Base-by-base conservation (phyloP, 139 green algal species). In the Picochlorum costavermella region DNA sequence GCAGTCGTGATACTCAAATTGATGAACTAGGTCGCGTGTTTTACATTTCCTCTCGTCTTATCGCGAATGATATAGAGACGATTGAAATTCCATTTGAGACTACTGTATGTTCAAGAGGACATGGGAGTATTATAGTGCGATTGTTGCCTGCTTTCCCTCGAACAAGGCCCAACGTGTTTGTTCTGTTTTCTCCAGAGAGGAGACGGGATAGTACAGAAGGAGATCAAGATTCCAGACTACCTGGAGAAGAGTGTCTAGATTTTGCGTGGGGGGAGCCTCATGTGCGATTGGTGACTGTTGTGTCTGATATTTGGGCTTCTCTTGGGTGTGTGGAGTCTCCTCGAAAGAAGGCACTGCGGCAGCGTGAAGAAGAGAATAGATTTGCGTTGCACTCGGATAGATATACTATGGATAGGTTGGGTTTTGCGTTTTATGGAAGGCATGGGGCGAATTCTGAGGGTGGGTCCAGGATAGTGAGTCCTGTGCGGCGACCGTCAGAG, bases 41-140 rank as follows among this genome's bases (percentile, higher is more conserved):
- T 40, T 26, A 53, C 46, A 23, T 28, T 23, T 53, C 17, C n/a
- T 53, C 46, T 53, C 46, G 46, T 28, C 17, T 53, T 28, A 53
- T 53, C n/a, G 46, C 46, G 46, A 23, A 23, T 20, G 46, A 53
- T 53, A 53, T 53, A 28, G 46, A 53, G 17, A 28, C 46, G 16
- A 23, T 53, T 53, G 46, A 53, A 53, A 23, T 53, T 20, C 46
- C 46, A 28, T 53, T 53, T 53, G 46, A 53, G 20, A 12, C 46
- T 2, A 28, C 10, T 25, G 20, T 12, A 25, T 20, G 12, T 10
- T 53, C 46, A 0, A 23, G 46, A 53, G 8, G 33, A 40, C 6
- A 40, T 12, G 33, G 33, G 8, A 40, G 33, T 40, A 40, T 40
- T 40, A 40, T 40, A 1, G 33, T 40, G 5, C 9, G 33, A 40